phyloP scores from a whole-genome alignment of 2,329 filamentous ascomycete genomes.

The Cladosporium sphaerospermum region DNA sequence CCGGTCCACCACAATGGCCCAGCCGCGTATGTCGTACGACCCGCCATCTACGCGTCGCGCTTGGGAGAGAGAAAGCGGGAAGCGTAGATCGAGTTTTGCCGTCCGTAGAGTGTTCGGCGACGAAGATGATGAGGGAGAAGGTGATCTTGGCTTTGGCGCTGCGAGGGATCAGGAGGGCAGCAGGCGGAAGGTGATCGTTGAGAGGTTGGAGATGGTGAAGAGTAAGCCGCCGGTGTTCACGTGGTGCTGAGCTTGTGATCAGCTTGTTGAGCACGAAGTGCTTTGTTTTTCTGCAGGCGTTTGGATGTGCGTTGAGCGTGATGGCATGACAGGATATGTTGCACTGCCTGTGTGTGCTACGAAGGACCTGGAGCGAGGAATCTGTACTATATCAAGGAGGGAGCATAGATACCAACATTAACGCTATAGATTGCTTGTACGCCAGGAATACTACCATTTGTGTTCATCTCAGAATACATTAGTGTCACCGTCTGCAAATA shows the following conservation, averaged over 20 bases:
- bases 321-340: background rate
- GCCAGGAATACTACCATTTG: background rate
- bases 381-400: background rate
- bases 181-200: constrained; percentile 90
- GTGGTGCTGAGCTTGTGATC: constrained; percentile 62
- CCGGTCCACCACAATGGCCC: background rate
- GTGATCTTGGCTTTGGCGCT: constrained; percentile 88
- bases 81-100: constrained; percentile 5
- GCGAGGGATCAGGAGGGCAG: constrained; percentile 91
- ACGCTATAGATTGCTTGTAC: background rate
- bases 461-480: too few relatives aligned
- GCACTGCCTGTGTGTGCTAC: background rate
- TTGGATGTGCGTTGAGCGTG: background rate
- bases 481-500: too few relatives aligned
- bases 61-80: background rate
- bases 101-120: constrained; percentile 8
- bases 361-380: too few relatives aligned
- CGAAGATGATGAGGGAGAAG: constrained; percentile 67
- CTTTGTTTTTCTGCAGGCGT: too few relatives aligned
- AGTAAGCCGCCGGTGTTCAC: constrained; percentile 92
- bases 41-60: background rate
- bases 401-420: constrained; percentile 7
- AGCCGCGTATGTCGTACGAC: constrained; percentile 8
- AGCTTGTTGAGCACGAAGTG: too few relatives aligned
- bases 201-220: constrained; percentile 92